Evolutionary conservation across 2,329 filamentous ascomycete genomes (phyloP), one percentile per base, ranked within the genome.

Genomic region (Cladophialophora psammophila): DNA sequence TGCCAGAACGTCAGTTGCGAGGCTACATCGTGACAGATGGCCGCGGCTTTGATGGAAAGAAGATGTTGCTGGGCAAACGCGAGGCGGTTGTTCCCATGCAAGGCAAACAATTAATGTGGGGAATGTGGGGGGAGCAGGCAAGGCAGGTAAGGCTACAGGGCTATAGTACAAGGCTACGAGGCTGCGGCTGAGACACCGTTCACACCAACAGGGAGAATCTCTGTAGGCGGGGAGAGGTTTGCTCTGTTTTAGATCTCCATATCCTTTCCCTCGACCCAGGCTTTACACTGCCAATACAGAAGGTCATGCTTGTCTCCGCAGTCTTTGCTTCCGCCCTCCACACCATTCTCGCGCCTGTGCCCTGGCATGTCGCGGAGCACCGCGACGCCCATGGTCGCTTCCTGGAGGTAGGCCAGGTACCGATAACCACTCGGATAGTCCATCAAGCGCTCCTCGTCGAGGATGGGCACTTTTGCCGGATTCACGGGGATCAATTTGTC

Each of bases 401-500:
- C 81, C 67, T 84, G 81, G 56, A 79, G 81, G 61, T 81, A 82
- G 10, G 69, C 80, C 40, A 84, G 69, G 66, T 80, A 82, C 66
- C 79, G 77, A 68, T 84, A 84, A 0, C 82, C 82, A 5, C 72
- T 72, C 0, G 82, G 82, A 72, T 80, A 84, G 10, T 69, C 67
- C 42, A 75, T 73, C 38, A 83, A 69, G 67, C 77, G 78, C 48
- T 76, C 75, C 45, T 80, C 77, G 66, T 83, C 78, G 1, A 85
- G 64, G 5, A 65, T 59, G 0, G 82, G 82, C 12, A 83, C 73
- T 60, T 76, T 79, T 5, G 73, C 75, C 0, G 82, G 81, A 65
- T 83, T 79, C 1, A 82, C 80, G 6, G 77, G 78, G 61, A 82
- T 77, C 52, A 85, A 68, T 73, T 85, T 85, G 72, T 85, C 83